phyloP scores from a whole-genome alignment of 768 basidiomycete species.

The Amanita molliuscula region DNA sequence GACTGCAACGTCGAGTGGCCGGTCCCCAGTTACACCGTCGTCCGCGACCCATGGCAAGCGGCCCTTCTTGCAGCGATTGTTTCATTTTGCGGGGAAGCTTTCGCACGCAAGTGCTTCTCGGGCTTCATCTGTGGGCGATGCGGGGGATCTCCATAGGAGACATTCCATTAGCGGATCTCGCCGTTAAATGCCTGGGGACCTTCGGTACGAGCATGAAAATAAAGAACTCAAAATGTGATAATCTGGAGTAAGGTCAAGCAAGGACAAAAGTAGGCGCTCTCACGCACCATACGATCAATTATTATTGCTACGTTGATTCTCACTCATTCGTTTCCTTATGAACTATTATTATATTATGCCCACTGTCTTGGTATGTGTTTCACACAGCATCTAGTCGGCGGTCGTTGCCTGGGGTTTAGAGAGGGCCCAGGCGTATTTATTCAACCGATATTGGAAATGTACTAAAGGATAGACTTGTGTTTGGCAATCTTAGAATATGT shows the following conservation, averaged over 20 bases:
- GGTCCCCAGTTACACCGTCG: slow-evolving; percentile 42
- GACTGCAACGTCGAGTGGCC: slow-evolving; percentile 50
- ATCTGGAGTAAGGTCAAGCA: background rate
- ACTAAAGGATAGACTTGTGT: background rate
- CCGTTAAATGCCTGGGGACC: background rate
- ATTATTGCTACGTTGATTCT: background rate
- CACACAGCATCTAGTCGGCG: background rate
- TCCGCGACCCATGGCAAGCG: slow-evolving; percentile 32
- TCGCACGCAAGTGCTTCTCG: slow-evolving; percentile 28
- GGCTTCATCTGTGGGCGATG: slow-evolving; percentile 22
- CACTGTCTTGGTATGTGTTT: background rate
- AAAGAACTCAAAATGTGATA: background rate
- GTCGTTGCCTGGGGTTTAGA: background rate
- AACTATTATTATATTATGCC: background rate
- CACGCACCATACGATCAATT: background rate
- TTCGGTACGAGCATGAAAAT: background rate
- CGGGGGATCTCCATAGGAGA: slow-evolving; percentile 33
- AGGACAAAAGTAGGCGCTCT: background rate
- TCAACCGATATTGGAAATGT: background rate
- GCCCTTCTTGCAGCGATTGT: slow-evolving; percentile 53
- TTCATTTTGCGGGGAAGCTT: slow-evolving; percentile 39
- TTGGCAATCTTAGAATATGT: background rate
- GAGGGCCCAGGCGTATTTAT: background rate
- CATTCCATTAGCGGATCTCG: slow-evolving; percentile 33
- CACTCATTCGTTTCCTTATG: background rate